Evolutionary conservation across 345 rosid genomes (phyloP).

Genomic region (Acer yangbiense): DNA sequence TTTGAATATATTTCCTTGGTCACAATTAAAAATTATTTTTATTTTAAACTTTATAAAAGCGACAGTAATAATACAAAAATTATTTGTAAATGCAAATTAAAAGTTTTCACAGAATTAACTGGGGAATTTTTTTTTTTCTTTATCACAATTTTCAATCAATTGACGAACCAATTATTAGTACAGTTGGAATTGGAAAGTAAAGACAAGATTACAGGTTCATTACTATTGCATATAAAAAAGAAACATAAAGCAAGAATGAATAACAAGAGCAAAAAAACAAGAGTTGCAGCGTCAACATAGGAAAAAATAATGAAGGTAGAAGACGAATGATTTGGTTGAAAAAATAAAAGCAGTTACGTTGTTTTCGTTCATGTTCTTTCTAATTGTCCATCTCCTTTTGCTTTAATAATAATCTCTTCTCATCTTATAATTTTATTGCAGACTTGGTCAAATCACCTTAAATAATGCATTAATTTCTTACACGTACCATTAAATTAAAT

Average conservation of each 20-base stretch:
- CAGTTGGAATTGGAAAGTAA: no score
- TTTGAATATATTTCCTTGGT: background rate
- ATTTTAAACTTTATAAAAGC: background rate
- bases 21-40: background rate
- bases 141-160: background rate
- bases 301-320: constrained; percentile 9
- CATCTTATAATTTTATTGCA: constrained; percentile 6
- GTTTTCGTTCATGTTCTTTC: constrained; percentile 27
- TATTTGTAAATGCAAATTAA: no score
- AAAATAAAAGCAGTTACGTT: constrained; percentile 23
- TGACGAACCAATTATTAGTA: background rate
- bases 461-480: background rate
- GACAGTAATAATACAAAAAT: no score
- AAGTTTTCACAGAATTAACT: no score
- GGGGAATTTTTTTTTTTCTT: background rate
- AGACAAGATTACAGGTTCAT: background rate
- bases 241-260: background rate
- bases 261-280: constrained; percentile 12
- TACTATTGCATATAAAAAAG: background rate
- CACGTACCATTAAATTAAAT: background rate
- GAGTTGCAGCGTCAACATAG: constrained; percentile 12
- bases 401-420: background rate
- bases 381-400: background rate
- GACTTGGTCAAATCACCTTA: constrained; percentile 12
- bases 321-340: constrained; percentile 31